Conservation (phyloP, 2,329 filamentous ascomycete species). For the Colletotrichum sp. region DNA sequence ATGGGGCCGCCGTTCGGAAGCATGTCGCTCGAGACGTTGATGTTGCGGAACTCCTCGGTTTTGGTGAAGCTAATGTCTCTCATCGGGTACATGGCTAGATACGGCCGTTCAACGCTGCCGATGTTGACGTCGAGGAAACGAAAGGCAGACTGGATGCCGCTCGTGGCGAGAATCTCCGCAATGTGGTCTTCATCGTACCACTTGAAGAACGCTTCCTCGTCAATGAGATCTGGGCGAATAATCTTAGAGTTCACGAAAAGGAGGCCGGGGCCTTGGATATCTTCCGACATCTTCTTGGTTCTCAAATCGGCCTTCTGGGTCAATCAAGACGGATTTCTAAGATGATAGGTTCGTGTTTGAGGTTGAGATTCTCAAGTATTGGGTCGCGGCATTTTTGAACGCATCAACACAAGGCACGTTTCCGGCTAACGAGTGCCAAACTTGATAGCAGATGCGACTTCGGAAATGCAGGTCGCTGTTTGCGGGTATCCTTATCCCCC, state of each 20-base stretch:
- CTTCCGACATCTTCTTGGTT: background rate
- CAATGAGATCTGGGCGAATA: background rate
- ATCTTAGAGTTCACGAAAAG: background rate
- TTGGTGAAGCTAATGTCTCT: slow-evolving; percentile 36
- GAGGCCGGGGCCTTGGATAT: background rate
- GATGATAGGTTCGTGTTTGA: rapidly evolving
- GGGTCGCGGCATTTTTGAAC: background rate
- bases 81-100: slow-evolving; percentile 20
- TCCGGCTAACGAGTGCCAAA: background rate
- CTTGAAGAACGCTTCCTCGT: background rate
- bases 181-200: background rate
- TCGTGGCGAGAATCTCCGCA: background rate
- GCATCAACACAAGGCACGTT: background rate
- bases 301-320: background rate
- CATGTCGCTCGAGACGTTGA: slow-evolving; percentile 35
- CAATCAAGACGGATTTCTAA: background rate
- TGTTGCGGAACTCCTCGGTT: slow-evolving; percentile 35
- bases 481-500: background rate
- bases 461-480: background rate
- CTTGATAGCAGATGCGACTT: background rate
- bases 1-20: slow-evolving; percentile 23
- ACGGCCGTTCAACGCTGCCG: background rate
- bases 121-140: background rate
- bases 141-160: background rate
- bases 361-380: rapidly evolving